phyloP scores from a whole-genome alignment of 257 asterid species.

The Knoxia roxburghii region DNA sequence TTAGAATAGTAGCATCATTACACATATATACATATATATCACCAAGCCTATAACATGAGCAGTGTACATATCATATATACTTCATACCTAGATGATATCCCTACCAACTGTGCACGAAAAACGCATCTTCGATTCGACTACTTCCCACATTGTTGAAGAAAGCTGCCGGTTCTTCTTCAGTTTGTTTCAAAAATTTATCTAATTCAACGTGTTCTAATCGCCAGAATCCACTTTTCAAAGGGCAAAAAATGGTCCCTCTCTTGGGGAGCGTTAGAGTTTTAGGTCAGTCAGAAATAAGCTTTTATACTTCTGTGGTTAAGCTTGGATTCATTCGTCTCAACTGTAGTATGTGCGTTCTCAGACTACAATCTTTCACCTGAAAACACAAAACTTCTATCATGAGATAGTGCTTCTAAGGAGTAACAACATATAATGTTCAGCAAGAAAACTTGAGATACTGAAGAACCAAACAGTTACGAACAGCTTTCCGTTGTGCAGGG shows the following conservation, averaged over 20 bases:
- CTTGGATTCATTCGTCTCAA: conserved; percentile 24
- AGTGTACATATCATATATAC: conserved; percentile 24
- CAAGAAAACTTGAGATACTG: background rate
- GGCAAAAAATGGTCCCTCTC: conserved; percentile 12
- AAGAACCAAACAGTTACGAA: background rate
- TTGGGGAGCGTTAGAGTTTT: conserved; percentile 36
- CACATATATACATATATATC: conserved; percentile 19
- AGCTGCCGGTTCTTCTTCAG: conserved; percentile 8
- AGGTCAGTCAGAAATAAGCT: conserved; percentile 28
- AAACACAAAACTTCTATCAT: conserved; percentile 21
- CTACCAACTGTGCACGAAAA: conserved; percentile 24
- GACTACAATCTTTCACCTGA: conserved; percentile 63
- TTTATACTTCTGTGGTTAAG: conserved; percentile 30
- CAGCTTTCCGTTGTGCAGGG: background rate
- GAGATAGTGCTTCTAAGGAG: background rate
- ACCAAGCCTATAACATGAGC: conserved; percentile 8
- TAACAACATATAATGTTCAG: background rate
- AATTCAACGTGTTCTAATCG: conserved; percentile 7
- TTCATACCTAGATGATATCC: conserved; percentile 13
- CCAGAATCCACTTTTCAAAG: conserved; percentile 9
- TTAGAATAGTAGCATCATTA: conserved; percentile 9
- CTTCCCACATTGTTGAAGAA: conserved; percentile 20
- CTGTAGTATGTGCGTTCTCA: conserved; percentile 55
- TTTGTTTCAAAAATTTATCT: conserved; percentile 12
- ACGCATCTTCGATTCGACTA: conserved; percentile 20